phyloP scores from a whole-genome alignment of 2,329 filamentous ascomycete species.

The Onygenales sp. region DNA sequence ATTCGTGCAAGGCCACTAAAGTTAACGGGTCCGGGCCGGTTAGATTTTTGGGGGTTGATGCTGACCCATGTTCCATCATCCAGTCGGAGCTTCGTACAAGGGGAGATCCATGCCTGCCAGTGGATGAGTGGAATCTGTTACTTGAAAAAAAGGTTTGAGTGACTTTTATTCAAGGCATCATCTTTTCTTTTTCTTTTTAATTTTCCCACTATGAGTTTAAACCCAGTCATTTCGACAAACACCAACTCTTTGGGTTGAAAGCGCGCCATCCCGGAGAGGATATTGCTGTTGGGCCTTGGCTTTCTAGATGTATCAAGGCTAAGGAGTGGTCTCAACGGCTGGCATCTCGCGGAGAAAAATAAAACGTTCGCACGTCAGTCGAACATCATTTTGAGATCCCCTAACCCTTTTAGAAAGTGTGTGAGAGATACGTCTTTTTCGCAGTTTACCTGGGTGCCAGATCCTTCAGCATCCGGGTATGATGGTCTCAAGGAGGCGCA shows the following conservation, averaged over 20 bases:
- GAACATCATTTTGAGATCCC: no score
- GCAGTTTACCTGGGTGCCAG: no score
- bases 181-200: not conserved
- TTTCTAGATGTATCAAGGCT: no score
- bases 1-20: not conserved
- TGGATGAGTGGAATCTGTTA: not conserved
- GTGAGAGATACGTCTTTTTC: no score
- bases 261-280: not conserved
- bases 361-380: no score
- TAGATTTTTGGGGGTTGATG: not conserved
- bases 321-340: no score
- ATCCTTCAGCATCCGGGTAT: no score
- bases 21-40: constrained; percentile 3
- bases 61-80: constrained; percentile 1
- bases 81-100: not conserved
- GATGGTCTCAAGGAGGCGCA: no score
- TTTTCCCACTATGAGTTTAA: not conserved
- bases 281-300: no score
- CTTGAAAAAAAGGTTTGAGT: not conserved
- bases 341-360: no score
- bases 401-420: no score
- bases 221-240: not conserved
- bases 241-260: not conserved
- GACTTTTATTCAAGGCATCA: not conserved
- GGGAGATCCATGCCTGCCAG: constrained; percentile 1